Evolutionary conservation across 768 basidiomycete genomes (phyloP), one percentile per base, ranked within the genome.

Genomic region (Pleurotus pulmonarius): DNA sequence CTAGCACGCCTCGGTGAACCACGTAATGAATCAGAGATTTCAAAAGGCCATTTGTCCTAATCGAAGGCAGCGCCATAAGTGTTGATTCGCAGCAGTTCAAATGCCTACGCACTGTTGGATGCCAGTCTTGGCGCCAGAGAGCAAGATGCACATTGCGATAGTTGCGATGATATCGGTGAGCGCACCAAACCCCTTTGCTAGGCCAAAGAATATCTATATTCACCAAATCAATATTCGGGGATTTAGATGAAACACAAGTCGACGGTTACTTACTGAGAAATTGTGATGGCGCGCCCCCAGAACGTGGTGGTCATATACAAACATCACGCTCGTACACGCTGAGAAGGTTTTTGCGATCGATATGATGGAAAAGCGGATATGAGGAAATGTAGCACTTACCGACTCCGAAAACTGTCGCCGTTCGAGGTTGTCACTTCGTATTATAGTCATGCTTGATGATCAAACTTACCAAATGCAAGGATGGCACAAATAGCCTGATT

Each of bases 181-280:
- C 12, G 77, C 73, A 37, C 71, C 74, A 56, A 77, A 76, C 9
- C 74, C 77, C 61, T 78, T 78, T 1, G 75, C 73, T 2, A 80
- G 44, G 3, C 76, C 76, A 52, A 77, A 76, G 60, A 75, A 73
- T 6, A 77, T 63, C 76, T 78, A 51, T 3, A 15, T 49, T 29
- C 12, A n/a, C n/a, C 29, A 34, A 22, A 34, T 7, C 12, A 48
- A 13, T 59, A 22, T 16, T 20, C 12, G 0, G 0, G 8, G 29
- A n/a, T 24, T 41, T 38, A 29, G 34, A 20, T 24, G 34, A 2
- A 48, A 46, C 25, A 20, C 20, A 24, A 38, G 37, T 18, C 22
- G n/a, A 29, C 38, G 18, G 37, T 29, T 24, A 61, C 65, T 61
- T 58, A 70, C 74, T 16, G 64, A 49, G 47, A 76, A 75, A 15